Evolutionary conservation across 768 basidiomycete species (phyloP).

Genomic region (Artomyces pyxidatus): DNA sequence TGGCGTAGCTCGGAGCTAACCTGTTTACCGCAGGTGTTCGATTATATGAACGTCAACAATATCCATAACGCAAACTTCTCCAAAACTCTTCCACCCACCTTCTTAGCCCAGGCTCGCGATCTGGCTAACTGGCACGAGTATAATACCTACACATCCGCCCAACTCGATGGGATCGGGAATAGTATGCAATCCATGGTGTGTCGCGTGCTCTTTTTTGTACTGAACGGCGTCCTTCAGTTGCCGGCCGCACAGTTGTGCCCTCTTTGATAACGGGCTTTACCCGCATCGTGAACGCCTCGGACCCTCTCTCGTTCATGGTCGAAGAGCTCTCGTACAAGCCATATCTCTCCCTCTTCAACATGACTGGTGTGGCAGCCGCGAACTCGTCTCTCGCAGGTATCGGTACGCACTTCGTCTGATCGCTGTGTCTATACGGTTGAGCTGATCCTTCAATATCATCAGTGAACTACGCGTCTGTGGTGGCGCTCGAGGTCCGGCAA

Average conservation of each 20-base stretch:
- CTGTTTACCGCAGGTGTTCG: conserved; percentile 40
- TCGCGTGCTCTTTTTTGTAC: conserved; percentile 9
- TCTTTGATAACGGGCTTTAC: conserved; percentile 47
- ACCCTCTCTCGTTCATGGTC: conserved; percentile 51
- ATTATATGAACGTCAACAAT: conserved; percentile 65
- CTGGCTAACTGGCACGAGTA: conserved; percentile 73
- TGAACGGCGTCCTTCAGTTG: conserved; percentile 47
- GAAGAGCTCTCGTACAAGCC: conserved; percentile 69
- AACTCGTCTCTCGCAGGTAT: conserved; percentile 50
- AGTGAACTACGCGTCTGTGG: conserved; percentile 58
- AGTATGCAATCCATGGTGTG: conserved; percentile 29
- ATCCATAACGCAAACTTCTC: conserved; percentile 58
- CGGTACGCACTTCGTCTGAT: conserved; percentile 34
- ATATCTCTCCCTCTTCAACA: conserved; percentile 69
- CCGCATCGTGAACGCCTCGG: conserved; percentile 39
- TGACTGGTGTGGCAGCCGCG: conserved; percentile 51
- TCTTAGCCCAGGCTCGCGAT: conserved; percentile 44
- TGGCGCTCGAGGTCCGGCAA: conserved; percentile 53
- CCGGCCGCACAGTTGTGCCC: conserved; percentile 56
- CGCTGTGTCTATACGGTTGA: neutral
- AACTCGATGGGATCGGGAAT: conserved; percentile 54
- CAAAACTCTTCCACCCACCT: conserved; percentile 35
- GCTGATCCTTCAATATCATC: neutral
- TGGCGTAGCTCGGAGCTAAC: too few species aligned
- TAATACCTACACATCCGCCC: conserved; percentile 48